A percentile compares a stretch with the other conserved stretches of the same genome.
Evolutionary conservation across 495 filamentous ascomycete species (phyloP).

Genomic region (Hypoxylon fragiforme): DNA sequence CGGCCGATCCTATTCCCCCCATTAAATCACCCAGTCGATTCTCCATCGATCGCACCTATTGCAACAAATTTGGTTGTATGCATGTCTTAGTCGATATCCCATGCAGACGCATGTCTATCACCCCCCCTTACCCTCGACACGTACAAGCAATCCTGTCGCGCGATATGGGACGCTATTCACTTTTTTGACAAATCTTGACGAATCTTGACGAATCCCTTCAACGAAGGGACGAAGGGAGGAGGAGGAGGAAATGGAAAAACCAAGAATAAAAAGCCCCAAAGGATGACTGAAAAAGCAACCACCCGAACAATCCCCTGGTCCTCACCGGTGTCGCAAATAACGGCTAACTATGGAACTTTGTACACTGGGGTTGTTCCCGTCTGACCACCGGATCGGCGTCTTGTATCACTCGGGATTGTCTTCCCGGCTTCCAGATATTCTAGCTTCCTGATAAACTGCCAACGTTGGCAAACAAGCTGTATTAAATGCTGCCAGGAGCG

Average conservation of each 20-base stretch:
- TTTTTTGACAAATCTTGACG: too few relatives aligned
- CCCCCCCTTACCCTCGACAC: not conserved
- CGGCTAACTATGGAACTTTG: conserved; percentile 3
- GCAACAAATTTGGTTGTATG: conserved; percentile 5
- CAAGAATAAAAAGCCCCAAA: conserved; percentile 1
- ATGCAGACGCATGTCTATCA: conserved; percentile 20
- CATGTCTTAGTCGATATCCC: conserved; percentile 1
- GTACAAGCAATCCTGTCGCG: conserved; percentile 1
- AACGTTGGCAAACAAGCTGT: conserved; percentile 4
- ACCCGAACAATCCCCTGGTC: not conserved
- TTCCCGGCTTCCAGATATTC: conserved; percentile 14
- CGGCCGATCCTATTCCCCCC: not conserved
- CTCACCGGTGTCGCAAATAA: conserved; percentile 16
- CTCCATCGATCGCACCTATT: conserved; percentile 10
- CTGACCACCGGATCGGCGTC: conserved; percentile 32
- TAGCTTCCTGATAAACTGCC: conserved; percentile 17
- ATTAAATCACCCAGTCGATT: not conserved
- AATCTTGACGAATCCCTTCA: too few relatives aligned
- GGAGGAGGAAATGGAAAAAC: conserved; percentile 4
- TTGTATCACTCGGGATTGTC: conserved; percentile 19
- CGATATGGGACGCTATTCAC: conserved; percentile 10
- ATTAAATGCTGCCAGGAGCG: not conserved
- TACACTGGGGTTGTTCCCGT: conserved; percentile 9
- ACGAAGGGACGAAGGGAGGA: too few relatives aligned
- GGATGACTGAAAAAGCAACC: conserved; percentile 8